Percentiles rank a stretch among this genome's conserved stretches.
phyloP scores from a whole-genome alignment of 441 rosid genomes.

The Gossypium lobatum region DNA sequence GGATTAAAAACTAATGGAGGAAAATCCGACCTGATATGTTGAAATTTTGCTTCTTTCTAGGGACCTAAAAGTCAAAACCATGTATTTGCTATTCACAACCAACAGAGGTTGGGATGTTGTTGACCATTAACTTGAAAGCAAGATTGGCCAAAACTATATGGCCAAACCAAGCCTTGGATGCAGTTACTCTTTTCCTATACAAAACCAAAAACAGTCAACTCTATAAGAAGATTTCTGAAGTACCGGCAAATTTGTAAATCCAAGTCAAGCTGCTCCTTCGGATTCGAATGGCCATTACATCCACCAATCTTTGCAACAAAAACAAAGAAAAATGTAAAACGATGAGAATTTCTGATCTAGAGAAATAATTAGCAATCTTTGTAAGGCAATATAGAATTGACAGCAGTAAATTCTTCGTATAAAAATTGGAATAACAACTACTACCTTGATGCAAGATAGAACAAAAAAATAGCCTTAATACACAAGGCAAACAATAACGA shows the following conservation, averaged over 20 bases:
- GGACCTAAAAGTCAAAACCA: neutral
- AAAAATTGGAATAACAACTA: neutral
- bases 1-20: neutral
- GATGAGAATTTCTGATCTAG: neutral
- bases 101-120: neutral
- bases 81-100: neutral
- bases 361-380: neutral
- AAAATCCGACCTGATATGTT: neutral
- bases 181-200: neutral
- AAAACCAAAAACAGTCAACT: neutral
- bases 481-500: neutral
- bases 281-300: neutral
- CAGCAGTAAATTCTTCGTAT: neutral
- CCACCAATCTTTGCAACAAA: neutral
- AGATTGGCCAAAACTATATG: neutral
- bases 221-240: neutral
- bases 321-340: neutral
- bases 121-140: neutral
- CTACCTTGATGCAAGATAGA: neutral
- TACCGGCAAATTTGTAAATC: neutral
- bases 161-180: neutral
- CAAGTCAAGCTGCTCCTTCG: neutral
- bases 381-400: neutral
- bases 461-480: neutral
- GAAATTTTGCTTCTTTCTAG: neutral